phyloP scores from a whole-genome alignment of 169 alveolate species.

The Eimeria maxima region DNA sequence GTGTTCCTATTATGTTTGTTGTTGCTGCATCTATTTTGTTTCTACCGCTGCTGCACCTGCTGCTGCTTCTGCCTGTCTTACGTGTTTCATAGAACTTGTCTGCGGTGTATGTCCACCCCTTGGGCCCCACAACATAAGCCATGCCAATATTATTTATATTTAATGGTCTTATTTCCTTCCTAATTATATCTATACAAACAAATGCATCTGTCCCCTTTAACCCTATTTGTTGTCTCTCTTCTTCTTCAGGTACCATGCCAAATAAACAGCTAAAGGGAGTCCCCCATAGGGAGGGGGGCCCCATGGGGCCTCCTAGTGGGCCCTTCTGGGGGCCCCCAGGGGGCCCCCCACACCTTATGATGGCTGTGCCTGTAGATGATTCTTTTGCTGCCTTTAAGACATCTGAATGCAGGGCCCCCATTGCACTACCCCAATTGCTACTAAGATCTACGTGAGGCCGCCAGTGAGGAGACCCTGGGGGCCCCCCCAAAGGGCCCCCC shows the following conservation, averaged over 20 bases:
- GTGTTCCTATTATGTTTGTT: not conserved
- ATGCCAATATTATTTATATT: not conserved
- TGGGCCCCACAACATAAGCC: constrained; percentile 43
- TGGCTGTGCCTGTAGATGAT: not conserved
- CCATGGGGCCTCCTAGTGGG: not conserved
- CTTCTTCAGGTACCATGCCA: not conserved
- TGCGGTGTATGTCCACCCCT: constrained; percentile 47
- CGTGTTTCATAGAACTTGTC: not conserved
- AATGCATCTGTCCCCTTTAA: not conserved
- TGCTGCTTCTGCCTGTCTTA: no score
- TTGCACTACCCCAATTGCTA: not conserved
- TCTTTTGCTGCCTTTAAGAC: not conserved
- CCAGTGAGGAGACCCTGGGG: not conserved
- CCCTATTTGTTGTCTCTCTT: not conserved
- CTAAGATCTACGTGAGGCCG: not conserved
- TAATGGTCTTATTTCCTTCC: not conserved
- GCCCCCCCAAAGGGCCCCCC: no score
- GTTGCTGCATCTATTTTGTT: constrained; percentile 2
- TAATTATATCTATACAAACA: not conserved
- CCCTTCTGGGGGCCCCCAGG: no score
- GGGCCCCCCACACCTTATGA: not conserved
- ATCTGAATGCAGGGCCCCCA: not conserved
- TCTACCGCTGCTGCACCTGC: not conserved
- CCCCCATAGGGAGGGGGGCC: not conserved
- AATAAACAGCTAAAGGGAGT: not conserved